Evolutionary conservation across 192 early-diverging fungal genomes (phyloP).

Genomic region (Umbelopsis isabellina): DNA sequence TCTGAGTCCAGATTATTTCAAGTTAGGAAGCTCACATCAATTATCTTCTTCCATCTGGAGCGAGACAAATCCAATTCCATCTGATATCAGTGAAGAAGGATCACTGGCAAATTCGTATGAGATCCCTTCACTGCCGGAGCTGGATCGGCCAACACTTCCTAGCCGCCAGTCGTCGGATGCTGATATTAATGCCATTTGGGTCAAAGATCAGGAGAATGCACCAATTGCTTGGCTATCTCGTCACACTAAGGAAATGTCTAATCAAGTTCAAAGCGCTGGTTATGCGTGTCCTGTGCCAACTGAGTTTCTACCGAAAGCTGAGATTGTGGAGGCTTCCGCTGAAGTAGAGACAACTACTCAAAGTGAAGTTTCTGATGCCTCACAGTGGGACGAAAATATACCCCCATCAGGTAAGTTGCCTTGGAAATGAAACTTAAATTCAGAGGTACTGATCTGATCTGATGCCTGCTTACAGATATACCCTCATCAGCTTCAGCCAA

Average conservation of each 20-base stretch:
- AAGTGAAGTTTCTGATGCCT: neutral
- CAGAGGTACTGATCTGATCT: neutral
- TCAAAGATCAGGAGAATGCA: constrained; percentile 9
- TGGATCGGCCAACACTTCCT: neutral
- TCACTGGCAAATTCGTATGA: neutral
- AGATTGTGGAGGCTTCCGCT: neutral
- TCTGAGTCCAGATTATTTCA: neutral
- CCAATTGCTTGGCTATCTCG: constrained; percentile 11
- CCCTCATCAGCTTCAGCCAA: neutral
- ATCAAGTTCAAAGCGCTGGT: neutral
- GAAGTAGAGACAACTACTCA: no score
- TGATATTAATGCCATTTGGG: constrained; percentile 16
- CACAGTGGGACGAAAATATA: neutral
- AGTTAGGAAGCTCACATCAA: neutral
- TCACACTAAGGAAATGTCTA: neutral
- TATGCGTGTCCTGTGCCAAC: constrained; percentile 4
- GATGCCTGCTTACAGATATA: neutral
- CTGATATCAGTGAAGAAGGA: neutral
- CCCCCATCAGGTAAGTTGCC: no score
- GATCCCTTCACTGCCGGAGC: neutral
- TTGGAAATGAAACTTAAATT: no score
- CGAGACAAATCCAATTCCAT: neutral
- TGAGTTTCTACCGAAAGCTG: neutral
- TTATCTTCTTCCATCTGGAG: neutral
- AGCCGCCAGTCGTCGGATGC: constrained; percentile 14